Base-by-base conservation (phyloP, 2,329 filamentous ascomycete species). In the Neonectria ditissima region DNA sequence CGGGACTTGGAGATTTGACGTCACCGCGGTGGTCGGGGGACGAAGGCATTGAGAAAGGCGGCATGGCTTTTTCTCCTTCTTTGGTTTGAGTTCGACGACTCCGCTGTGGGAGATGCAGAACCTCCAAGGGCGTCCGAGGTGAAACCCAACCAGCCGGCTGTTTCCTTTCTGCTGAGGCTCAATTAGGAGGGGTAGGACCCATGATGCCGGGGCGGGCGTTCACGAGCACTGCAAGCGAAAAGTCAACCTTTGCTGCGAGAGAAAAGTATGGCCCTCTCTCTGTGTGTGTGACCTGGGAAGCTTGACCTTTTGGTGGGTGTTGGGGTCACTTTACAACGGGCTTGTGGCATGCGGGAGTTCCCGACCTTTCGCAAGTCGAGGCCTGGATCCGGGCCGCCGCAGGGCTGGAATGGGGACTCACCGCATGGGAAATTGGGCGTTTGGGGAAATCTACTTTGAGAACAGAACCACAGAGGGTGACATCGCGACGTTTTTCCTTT, bases 1-100 rank as follows among this genome's bases (percentile, higher is more conserved):
- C 83, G 86, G 47, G 92, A 96, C 75, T 89, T 92, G 66, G 91
- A 96, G 75, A 92, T 97, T 97, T 65, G 93, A 97, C 73, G 89
- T 97, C 51, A 91, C 92, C 1, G 89, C 92, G 34, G 34, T 37
- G 14, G n/a, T n/a, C n/a, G n/a, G n/a, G n/a, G n/a, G n/a, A n/a
- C n/a, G n/a, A n/a, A 20, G 8, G 9, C 8, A 41, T 10, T 41
- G 37, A 8, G 20, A 18, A 41, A 18, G 80, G 2, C 69, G 82
- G 7, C 92, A 95, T 75, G 87, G 80, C 0, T 92, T 95, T 73
- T 84, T n/a, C n/a, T n/a, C n/a, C n/a, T n/a, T n/a, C n/a, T n/a
- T n/a, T n/a, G n/a, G n/a, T n/a, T n/a, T n/a, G n/a, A n/a, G n/a
- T n/a, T 94, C 9, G 78, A 88, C 48, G 87, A 92, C 66, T 74